Evolutionary conservation across 495 filamentous ascomycete species (phyloP), one percentile per base, ranked within the genome.

Genomic region (Oidiodendron maius): DNA sequence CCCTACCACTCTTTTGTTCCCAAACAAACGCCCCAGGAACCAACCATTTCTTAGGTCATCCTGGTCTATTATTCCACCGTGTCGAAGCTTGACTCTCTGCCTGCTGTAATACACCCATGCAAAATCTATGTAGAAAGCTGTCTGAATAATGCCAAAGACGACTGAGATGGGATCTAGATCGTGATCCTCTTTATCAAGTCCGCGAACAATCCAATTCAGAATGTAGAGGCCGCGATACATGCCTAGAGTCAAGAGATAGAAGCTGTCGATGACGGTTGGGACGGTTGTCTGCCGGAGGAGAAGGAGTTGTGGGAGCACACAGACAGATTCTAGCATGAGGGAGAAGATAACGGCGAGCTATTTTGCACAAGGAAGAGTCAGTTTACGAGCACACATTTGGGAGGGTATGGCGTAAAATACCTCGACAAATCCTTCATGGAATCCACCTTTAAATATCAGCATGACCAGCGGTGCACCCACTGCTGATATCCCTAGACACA

Each of bases 21-120:
- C 74, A 38, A 78, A 72, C 46, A 77, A 71, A 46, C 64, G 69
- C 50, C 48, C 61, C 2, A 89, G 66, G 15, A 98, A 68, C 76
- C 90, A 96, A 46, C 90, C 87, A 39, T 84, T 80, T 26, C 81
- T 71, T 44, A 91, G 74, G 62, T 98, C 93, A 37, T 96, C 91
- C 4, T 82, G 83, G 60, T 98, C 93, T n/a, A 98, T 87, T 15
- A 97, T 76, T 3, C 88, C 90, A 48, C 91, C 91, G 50, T 83
- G 82, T 37, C 93, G 77, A 3, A 98, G 82, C 78, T 96, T 96
- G 57, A 98, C 91, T 26, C 89, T 78, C 68, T 97, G 94, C 28
- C 93, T 76, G 3, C 83, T 83, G 69, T 85, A 96, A 70, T 98
- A 98, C 0, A 98, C 89, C 90, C 91, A 96, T 20, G 86, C 89